Percentiles rank a stretch among this genome's conserved stretches.
Conservation (phyloP, 176 grass and related monocot species). For the Ananas comosus region DNA sequence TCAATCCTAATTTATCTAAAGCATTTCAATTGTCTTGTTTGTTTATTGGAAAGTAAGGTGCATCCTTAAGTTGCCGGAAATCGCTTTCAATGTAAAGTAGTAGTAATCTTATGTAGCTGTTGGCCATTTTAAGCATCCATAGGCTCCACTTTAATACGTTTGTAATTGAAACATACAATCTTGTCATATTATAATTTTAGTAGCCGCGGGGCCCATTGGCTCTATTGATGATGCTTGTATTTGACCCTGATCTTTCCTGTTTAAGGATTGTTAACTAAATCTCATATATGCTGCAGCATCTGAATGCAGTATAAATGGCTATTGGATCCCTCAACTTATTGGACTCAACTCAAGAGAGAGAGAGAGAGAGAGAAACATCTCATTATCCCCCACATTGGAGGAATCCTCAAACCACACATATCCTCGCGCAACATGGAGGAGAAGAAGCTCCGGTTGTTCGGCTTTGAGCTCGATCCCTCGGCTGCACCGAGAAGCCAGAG, state of each 20-base stretch:
- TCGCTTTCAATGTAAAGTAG: constrained; percentile 12
- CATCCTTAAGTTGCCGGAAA: constrained; percentile 2
- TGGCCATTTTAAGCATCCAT: background rate
- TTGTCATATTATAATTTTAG: background rate
- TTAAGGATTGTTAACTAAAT: background rate
- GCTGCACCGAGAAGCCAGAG: background rate
- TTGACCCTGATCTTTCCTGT: background rate
- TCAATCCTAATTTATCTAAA: background rate
- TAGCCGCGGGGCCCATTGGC: background rate
- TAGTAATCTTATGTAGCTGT: background rate
- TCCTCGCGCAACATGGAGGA: constrained; percentile 1
- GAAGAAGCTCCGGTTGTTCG: constrained; percentile 19
- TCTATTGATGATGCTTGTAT: constrained; percentile 3
- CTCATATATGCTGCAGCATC: background rate
- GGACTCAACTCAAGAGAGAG: background rate
- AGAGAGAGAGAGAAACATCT: background rate
- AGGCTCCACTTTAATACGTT: background rate
- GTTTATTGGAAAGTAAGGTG: background rate
- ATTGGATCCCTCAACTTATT: background rate
- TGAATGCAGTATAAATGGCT: background rate
- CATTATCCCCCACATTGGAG: background rate
- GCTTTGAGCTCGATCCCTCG: constrained; percentile 14
- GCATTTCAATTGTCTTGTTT: background rate
- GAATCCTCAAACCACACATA: background rate
- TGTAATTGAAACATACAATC: background rate